Percentiles rank a stretch among this genome's conserved stretches.
These are phyloP conservation scores for Fusarium sp. DNA, from an alignment of 2,329 filamentous ascomycete genomes.

Conservation along the genomic window DNA sequence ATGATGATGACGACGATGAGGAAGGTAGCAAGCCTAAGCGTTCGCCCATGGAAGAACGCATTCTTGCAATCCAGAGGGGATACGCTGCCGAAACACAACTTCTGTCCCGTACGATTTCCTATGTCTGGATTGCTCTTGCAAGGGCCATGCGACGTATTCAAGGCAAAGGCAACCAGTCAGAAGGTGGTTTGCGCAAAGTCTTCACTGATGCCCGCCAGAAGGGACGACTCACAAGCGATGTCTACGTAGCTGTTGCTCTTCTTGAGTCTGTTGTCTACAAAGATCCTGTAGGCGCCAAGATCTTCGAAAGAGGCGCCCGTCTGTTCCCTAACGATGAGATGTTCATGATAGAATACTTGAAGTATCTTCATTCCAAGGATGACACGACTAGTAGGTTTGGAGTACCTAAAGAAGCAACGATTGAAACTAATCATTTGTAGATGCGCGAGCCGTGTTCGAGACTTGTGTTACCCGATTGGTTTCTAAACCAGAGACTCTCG, in stretches of 20 bases:
- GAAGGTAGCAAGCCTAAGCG: constrained; percentile 52
- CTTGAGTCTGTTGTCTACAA: constrained; percentile 98
- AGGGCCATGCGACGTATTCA: constrained; percentile 94
- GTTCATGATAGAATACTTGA: constrained; percentile 95
- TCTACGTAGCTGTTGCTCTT: constrained; percentile 91
- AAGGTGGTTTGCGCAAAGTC: constrained; percentile 85
- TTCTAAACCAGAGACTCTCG: constrained; percentile 75
- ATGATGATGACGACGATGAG: constrained; percentile 63
- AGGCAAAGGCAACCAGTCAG: constrained; percentile 73
- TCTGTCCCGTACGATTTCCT: constrained; percentile 86
- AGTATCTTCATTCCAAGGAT: constrained; percentile 90
- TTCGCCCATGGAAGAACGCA: constrained; percentile 72
- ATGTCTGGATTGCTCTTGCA: constrained; percentile 94
- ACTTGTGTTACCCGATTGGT: constrained; percentile 87
- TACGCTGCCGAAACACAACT: constrained; percentile 77
- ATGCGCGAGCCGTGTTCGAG: constrained; percentile 95
- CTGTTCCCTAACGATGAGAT: constrained; percentile 93
- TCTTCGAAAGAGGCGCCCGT: constrained; percentile 93
- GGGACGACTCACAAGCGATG: constrained; percentile 90
- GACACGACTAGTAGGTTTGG: constrained; percentile 85
- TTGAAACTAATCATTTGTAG: constrained; percentile 54
- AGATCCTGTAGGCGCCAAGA: constrained; percentile 89
- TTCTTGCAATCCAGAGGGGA: constrained; percentile 69
- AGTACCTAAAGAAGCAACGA: neutral
- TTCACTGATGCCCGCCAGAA: constrained; percentile 89